Conservation (phyloP, 352 stramenopile species). For the Phytophthora citricola region DNA sequence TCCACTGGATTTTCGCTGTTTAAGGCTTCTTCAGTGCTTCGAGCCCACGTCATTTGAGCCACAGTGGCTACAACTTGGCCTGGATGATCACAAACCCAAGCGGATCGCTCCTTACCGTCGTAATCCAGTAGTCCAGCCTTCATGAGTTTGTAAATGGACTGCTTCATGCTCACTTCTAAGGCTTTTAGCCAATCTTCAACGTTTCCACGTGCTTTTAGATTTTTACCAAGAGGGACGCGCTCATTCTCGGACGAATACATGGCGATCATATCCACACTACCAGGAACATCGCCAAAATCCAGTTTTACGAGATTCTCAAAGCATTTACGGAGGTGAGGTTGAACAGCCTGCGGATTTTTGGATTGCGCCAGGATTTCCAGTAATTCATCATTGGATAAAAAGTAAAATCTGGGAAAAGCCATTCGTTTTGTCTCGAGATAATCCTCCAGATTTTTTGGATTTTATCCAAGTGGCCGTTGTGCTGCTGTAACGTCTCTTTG, state of each 20-base stretch:
- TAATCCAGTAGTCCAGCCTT: conserved; percentile 93
- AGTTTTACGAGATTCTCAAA: conserved; percentile 92
- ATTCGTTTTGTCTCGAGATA: conserved; percentile 94
- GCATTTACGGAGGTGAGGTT: conserved; percentile 94
- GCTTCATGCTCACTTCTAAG: conserved; percentile 92
- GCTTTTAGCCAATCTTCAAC: conserved; percentile 90
- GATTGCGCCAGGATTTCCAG: conserved; percentile 95
- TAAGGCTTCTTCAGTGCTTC: conserved; percentile 89
- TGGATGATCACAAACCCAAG: conserved; percentile 92
- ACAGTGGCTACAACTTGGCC: conserved; percentile 94
- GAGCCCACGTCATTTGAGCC: conserved; percentile 94
- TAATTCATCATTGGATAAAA: conserved; percentile 95
- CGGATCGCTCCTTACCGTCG: conserved; percentile 75
- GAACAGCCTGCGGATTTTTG: conserved; percentile 94
- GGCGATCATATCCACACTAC: conserved; percentile 93
- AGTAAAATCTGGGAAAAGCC: conserved; percentile 95
- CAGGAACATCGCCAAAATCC: conserved; percentile 79
- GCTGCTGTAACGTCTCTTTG: conserved; percentile 83
- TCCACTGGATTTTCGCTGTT: conserved; percentile 42
- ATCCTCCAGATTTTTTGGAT: conserved; percentile 93
- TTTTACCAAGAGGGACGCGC: conserved; percentile 89
- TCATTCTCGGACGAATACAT: conserved; percentile 94
- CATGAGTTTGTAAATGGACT: conserved; percentile 93
- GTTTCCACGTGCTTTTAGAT: conserved; percentile 93
- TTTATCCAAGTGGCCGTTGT: conserved; percentile 88